Evolutionary conservation across 2,329 filamentous ascomycete genomes (phyloP).

Genomic region (Pseudocercospora macadamiae): DNA sequence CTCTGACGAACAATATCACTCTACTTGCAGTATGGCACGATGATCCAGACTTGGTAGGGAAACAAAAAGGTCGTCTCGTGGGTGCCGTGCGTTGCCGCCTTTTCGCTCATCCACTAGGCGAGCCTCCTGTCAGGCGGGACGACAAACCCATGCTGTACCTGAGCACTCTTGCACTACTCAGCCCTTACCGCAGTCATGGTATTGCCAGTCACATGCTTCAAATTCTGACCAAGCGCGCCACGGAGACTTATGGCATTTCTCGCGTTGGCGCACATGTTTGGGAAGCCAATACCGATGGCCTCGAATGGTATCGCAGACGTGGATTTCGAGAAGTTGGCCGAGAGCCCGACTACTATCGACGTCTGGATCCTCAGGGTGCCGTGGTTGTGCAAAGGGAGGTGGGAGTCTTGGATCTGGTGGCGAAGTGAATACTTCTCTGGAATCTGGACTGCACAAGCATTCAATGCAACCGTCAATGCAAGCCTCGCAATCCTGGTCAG

Average conservation of each 20-base stretch:
- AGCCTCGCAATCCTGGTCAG: too few relatives aligned
- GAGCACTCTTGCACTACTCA: conserved; percentile 61
- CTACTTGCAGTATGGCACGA: conserved; percentile 63
- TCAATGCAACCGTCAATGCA: too few relatives aligned
- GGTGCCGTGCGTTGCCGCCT: conserved; percentile 54
- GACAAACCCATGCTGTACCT: conserved; percentile 57
- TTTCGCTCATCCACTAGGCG: conserved; percentile 33
- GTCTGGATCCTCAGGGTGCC: conserved; percentile 59
- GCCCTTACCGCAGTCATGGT: conserved; percentile 61
- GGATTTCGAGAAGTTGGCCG: conserved; percentile 58
- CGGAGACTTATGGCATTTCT: conserved; percentile 54
- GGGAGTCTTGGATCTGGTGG: conserved; percentile 33
- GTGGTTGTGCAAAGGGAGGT: conserved; percentile 52
- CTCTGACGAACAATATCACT: conserved; percentile 56
- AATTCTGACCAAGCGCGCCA: conserved; percentile 38
- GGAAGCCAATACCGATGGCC: conserved; percentile 62
- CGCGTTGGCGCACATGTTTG: conserved; percentile 66
- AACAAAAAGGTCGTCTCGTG: conserved; percentile 43
- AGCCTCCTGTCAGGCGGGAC: neutral
- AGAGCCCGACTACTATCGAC: conserved; percentile 62
- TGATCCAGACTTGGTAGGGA: conserved; percentile 34
- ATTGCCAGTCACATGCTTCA: conserved; percentile 60
- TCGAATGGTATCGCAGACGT: conserved; percentile 63
- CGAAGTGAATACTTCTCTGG: too few relatives aligned
- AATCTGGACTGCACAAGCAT: too few relatives aligned